phyloP scores from a whole-genome alignment of 495 filamentous ascomycete species.

The Pseudoneurospora amorphoporcata region DNA sequence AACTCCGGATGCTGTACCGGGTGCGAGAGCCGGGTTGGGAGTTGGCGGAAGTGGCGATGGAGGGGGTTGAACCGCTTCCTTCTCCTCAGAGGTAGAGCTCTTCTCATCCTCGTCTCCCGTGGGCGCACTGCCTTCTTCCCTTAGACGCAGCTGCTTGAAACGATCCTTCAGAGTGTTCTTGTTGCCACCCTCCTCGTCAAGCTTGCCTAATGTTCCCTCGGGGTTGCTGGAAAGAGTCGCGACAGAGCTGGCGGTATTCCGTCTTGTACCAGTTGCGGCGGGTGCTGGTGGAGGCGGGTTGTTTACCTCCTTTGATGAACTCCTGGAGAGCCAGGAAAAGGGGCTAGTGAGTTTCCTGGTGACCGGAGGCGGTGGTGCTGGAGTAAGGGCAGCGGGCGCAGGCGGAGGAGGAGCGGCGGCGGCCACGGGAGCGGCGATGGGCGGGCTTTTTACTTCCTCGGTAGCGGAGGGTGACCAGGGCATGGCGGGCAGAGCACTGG shows the following conservation, averaged over 20 bases:
- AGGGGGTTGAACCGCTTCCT: constrained; percentile 34
- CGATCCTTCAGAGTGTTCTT: constrained; percentile 69
- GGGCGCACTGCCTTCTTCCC: constrained; percentile 56
- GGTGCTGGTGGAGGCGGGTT: constrained; percentile 36
- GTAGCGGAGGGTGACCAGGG: constrained; percentile 40
- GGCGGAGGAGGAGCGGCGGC: constrained; percentile 12
- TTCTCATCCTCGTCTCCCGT: constrained; percentile 39
- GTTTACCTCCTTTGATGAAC: constrained; percentile 53
- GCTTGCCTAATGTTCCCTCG: constrained; percentile 58
- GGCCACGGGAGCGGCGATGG: constrained; percentile 21
- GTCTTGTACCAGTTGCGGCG: constrained; percentile 24
- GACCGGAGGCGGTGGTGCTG: constrained; percentile 29
- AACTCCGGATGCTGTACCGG: constrained; percentile 72
- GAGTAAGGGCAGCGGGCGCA: constrained; percentile 27
- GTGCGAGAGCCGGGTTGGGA: constrained; percentile 51
- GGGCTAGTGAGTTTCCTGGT: constrained; percentile 65
- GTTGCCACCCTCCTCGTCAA: constrained; percentile 48
- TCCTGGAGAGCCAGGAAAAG: constrained; percentile 79
- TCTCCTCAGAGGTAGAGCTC: constrained; percentile 44
- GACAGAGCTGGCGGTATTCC: constrained; percentile 67
- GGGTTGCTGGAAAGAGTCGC: constrained; percentile 64
- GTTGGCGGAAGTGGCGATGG: constrained; percentile 40
- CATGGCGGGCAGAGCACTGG: constrained; percentile 41
- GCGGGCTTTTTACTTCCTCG: constrained; percentile 27
- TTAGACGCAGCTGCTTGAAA: constrained; percentile 74